Conservation (phyloP, 345 rosid species). For the Brassica nigra region DNA sequence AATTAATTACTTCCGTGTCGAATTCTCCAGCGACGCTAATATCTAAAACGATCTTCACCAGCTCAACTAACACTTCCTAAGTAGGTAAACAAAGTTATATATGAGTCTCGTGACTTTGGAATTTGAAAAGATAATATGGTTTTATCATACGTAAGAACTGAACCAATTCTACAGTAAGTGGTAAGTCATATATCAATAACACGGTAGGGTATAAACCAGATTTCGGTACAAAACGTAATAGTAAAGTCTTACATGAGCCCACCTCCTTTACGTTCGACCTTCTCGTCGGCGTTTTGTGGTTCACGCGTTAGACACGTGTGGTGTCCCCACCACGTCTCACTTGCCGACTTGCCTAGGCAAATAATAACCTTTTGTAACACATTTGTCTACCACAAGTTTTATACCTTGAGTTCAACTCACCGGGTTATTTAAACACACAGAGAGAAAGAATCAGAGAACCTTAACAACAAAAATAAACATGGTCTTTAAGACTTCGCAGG, state of each 20-base stretch:
- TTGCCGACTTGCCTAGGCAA: constrained; percentile 31
- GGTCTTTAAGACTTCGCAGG: constrained; percentile 6
- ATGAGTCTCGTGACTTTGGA: not conserved
- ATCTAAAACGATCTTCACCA: too few species aligned
- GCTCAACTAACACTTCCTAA: too few species aligned
- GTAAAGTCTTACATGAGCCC: constrained; percentile 20
- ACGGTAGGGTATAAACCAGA: not conserved
- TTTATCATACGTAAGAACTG: not conserved
- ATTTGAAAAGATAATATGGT: not conserved
- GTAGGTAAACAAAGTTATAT: not conserved
- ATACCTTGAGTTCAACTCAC: not conserved
- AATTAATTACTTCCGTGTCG: too few species aligned
- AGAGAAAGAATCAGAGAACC: not conserved
- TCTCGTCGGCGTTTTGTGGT: constrained; percentile 17
- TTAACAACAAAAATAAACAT: not conserved
- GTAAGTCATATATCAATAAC: not conserved
- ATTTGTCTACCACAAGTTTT: constrained; percentile 2
- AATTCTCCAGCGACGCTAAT: too few species aligned
- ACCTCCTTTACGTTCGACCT: constrained; percentile 12
- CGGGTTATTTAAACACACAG: not conserved
- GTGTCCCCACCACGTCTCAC: constrained; percentile 23
- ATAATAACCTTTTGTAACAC: not conserved
- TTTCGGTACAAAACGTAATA: not conserved
- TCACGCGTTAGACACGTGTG: constrained; percentile 30
- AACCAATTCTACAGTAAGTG: not conserved